Percentiles rank a stretch among this genome's conserved stretches.
Evolutionary conservation across 305 asterid genomes (phyloP).

Genomic region (Rubia tinctorum): DNA sequence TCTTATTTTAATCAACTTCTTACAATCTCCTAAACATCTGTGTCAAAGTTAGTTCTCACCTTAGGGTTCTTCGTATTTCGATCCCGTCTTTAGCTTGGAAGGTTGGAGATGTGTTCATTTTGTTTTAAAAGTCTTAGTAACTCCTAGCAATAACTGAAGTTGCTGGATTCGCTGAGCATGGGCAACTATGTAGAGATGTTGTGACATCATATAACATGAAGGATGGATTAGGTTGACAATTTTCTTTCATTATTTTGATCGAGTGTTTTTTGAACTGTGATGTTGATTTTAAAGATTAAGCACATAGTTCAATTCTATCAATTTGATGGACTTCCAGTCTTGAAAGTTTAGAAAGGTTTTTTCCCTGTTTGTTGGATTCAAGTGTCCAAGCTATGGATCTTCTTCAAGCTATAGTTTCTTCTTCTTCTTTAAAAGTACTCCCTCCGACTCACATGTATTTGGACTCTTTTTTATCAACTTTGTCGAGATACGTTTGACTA

Average conservation of each 20-base stretch:
- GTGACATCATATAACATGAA: slow-evolving; percentile 15
- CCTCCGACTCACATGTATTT: too few relatives aligned
- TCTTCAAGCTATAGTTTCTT: too few relatives aligned
- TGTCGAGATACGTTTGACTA: too few relatives aligned
- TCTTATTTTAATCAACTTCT: not conserved
- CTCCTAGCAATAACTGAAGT: slow-evolving; percentile 2
- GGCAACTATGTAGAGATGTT: not conserved
- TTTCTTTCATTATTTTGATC: not conserved
- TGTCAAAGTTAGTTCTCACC: slow-evolving; percentile 2
- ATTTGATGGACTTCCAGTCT: not conserved
- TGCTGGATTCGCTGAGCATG: slow-evolving; percentile 1
- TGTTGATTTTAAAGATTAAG: not conserved
- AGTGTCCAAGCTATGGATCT: not conserved
- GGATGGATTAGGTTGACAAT: not conserved
- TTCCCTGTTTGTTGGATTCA: not conserved
- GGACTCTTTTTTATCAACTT: too few relatives aligned
- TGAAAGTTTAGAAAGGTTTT: not conserved
- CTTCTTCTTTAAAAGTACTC: too few relatives aligned
- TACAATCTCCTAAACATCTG: slow-evolving; percentile 9
- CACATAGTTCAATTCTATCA: not conserved
- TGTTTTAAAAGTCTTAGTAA: slow-evolving; percentile 9
- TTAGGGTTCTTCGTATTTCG: slow-evolving; percentile 13
- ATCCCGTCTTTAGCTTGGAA: not conserved
- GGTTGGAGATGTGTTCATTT: slow-evolving; percentile 17
- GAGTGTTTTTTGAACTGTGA: not conserved